These are phyloP conservation scores for Globisporangium splendens DNA, from an alignment of 352 stramenopile genomes.

Conservation along the genomic window DNA sequence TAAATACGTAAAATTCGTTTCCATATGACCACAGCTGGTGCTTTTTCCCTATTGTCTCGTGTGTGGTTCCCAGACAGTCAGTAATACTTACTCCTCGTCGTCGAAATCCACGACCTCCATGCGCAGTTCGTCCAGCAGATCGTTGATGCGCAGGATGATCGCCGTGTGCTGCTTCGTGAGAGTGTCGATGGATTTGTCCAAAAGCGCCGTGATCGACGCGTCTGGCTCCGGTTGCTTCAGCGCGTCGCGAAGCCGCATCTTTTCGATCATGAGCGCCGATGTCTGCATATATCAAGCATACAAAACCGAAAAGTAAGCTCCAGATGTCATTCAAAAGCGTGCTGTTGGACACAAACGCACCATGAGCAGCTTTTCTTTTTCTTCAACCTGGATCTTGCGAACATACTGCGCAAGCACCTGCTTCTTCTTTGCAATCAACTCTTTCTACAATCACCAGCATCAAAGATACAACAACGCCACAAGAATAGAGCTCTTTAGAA, in stretches of 20 bases:
- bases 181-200: slow-evolving; percentile 55
- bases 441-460: slow-evolving; percentile 6
- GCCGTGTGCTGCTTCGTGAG: slow-evolving; percentile 55
- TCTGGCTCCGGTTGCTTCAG: slow-evolving; percentile 36
- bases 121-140: slow-evolving; percentile 65
- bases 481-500: too few species aligned
- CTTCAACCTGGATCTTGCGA: slow-evolving; percentile 69
- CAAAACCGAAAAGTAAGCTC: slow-evolving; percentile 1
- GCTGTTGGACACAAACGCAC: slow-evolving; percentile 16
- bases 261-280: slow-evolving; percentile 76
- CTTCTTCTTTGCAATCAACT: slow-evolving; percentile 31
- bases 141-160: slow-evolving; percentile 76
- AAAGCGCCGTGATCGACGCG: slow-evolving; percentile 39
- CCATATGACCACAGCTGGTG: neutral
- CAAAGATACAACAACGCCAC: neutral
- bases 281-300: slow-evolving; percentile 32
- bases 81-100: slow-evolving; percentile 11
- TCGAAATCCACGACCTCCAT: slow-evolving; percentile 54
- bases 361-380: slow-evolving; percentile 83
- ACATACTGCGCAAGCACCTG: slow-evolving; percentile 45
- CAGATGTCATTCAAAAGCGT: neutral
- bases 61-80: neutral
- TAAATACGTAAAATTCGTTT: neutral
- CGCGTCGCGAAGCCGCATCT: slow-evolving; percentile 61
- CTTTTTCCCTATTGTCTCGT: neutral